These are phyloP conservation scores for Lentinus brumalis DNA, from an alignment of 768 basidiomycete genomes.

Conservation along the genomic window DNA sequence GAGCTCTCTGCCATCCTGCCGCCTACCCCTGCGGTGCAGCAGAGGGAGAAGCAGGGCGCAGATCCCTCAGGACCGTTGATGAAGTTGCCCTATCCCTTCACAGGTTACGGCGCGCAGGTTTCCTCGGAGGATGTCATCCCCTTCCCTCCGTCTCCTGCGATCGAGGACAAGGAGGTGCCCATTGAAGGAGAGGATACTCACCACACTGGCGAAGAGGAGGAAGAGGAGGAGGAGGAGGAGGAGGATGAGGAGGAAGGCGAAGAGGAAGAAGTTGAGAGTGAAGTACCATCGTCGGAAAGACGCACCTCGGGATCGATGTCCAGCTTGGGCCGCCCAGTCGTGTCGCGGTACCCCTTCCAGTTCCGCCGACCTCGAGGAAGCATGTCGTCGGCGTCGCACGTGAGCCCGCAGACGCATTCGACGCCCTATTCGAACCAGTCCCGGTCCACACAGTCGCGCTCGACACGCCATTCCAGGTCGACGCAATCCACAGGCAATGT, in stretches of 20 bases:
- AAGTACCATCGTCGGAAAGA: constrained; percentile 52
- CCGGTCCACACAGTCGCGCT: constrained; percentile 40
- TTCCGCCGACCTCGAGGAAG: constrained; percentile 54
- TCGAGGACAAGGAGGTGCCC: constrained; percentile 39
- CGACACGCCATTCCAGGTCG: constrained; percentile 40
- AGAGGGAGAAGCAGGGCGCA: constrained; percentile 47
- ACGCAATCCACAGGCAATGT: constrained; percentile 66
- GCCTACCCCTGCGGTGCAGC: constrained; percentile 43
- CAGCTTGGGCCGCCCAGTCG: constrained; percentile 76
- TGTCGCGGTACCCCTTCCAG: constrained; percentile 70
- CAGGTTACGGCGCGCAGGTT: constrained; percentile 58
- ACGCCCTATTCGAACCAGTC: constrained; percentile 38
- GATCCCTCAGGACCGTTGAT: constrained; percentile 46
- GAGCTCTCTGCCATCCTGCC: constrained; percentile 46
- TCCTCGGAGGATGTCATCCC: constrained; percentile 68
- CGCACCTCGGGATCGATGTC: constrained; percentile 84
- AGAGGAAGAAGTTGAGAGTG: constrained; percentile 40
- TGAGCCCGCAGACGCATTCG: constrained; percentile 25
- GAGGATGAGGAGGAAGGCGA: constrained; percentile 49
- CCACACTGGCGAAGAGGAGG: constrained; percentile 28
- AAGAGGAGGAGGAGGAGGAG: constrained; percentile 40
- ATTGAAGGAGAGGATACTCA: constrained; percentile 18
- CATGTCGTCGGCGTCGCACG: constrained; percentile 34
- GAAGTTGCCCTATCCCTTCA: constrained; percentile 72
- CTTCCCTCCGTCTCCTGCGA: constrained; percentile 68